Evolutionary conservation across 768 basidiomycete species (phyloP), one percentile per base, ranked within the genome.

Genomic region (Boletus reticulatus): DNA sequence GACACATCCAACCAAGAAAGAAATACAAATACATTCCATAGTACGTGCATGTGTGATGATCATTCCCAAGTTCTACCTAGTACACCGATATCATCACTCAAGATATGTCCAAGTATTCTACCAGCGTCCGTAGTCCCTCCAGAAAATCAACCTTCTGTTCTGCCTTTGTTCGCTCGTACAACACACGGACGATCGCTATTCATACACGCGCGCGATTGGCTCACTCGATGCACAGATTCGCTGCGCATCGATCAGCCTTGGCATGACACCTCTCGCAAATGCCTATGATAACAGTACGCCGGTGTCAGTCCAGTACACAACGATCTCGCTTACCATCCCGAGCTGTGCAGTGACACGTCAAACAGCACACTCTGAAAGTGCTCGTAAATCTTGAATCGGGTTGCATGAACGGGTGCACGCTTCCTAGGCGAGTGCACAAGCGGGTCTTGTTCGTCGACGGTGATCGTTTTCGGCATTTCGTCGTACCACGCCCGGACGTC

Each of bases 111-210:
- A n/a, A n/a, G n/a, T n/a, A n/a, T n/a, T n/a, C n/a, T n/a, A n/a
- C n/a, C n/a, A n/a, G n/a, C n/a, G n/a, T n/a, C n/a, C n/a, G 57
- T 14, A 76, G 48, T 10, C 64, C 65, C 14, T 67, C 67, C 20
- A 76, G 52, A n/a, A 53, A 63, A 43, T 70, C 71, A 12, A 36
- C 45, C 54, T 72, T 77, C 55, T 67, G 63, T 56, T 87, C 84
- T 7, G 79, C 75, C 62, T 83, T 85, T 57, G 80, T 82, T 34
- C 92, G 77, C 31, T 86, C 81, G 61, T 84, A 97, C 34, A 94
- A 70, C 84, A n/a, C 91, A 88, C 0, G 87, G 81, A 67, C 95
- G 97, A 66, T 97, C 94, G 45, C 90, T 74, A 9, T 91, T 92
- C 64, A 89, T 85, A 71, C 95, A 98, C 34, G 80, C n/a, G n/a